Conservation (phyloP, 768 basidiomycete genomes). For the Infundibulicybe gibba region DNA sequence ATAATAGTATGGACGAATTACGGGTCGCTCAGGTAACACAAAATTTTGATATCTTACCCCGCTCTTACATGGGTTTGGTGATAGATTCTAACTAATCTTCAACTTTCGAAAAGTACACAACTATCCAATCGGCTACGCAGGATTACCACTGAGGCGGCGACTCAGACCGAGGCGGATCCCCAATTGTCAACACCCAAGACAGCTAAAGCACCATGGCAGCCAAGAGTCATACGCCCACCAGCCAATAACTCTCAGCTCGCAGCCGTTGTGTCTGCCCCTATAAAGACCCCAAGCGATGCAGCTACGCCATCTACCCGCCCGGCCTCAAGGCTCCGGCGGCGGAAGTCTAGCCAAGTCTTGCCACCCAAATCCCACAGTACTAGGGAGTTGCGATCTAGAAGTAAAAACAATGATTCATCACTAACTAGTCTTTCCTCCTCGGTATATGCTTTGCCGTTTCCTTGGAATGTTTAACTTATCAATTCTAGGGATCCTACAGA, state of each 20-base stretch:
- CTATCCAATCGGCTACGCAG: no score
- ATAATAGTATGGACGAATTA: conserved; percentile 44
- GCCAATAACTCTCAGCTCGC: no score
- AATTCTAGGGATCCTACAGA: conserved; percentile 14
- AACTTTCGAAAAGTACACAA: conserved; percentile 9
- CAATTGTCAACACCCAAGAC: no score
- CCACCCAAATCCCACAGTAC: conserved; percentile 18
- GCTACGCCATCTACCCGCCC: conserved; percentile 2
- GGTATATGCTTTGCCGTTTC: conserved; percentile 17
- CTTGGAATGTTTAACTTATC: conserved; percentile 1
- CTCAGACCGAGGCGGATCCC: no score
- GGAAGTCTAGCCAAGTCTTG: background rate
- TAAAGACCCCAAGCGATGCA: conserved; percentile 1
- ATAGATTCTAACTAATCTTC: conserved; percentile 40
- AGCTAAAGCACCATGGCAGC: no score
- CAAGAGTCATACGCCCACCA: no score
- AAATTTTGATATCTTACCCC: background rate
- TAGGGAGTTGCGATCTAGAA: conserved; percentile 42
- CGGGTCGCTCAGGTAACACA: conserved; percentile 51
- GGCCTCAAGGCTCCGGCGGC: background rate
- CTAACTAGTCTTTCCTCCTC: conserved; percentile 35
- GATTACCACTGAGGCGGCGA: no score
- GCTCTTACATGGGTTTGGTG: background rate
- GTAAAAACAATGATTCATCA: conserved; percentile 35
- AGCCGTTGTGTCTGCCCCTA: no score